Conservation (phyloP, 192 early-diverging fungal genomes). For the Rhizophagus clarus region DNA sequence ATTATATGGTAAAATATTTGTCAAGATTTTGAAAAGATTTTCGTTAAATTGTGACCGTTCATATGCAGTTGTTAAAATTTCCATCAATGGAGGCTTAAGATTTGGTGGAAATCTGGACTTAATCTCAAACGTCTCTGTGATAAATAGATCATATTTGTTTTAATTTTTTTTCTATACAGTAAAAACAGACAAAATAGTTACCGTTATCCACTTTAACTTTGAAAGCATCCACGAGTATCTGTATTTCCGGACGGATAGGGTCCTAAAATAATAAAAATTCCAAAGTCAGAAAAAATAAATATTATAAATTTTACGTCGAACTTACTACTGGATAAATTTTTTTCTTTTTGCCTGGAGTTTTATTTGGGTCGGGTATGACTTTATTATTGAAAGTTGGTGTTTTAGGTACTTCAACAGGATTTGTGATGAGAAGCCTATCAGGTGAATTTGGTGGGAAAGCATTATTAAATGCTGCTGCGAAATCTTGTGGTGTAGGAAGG, state of each 20-base stretch:
- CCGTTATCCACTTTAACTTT: constrained; percentile 6
- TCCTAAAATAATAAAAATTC: neutral
- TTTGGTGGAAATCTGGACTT: constrained; percentile 52
- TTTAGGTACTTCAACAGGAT: neutral
- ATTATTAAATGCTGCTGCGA: neutral
- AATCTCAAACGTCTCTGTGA: constrained; percentile 48
- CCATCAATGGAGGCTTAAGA: constrained; percentile 44
- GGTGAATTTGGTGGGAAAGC: neutral
- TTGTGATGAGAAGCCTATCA: neutral
- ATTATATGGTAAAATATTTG: constrained; percentile 54
- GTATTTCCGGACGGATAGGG: neutral
- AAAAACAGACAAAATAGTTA: neutral
- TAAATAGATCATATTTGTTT: neutral
- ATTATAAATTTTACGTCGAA: neutral
- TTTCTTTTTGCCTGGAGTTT: constrained; percentile 21
- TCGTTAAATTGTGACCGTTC: constrained; percentile 48
- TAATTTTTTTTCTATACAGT: no score
- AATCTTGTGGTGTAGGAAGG: neutral
- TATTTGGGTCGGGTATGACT: neutral
- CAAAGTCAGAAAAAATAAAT: neutral
- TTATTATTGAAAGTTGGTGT: neutral
- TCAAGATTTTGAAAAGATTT: constrained; percentile 45
- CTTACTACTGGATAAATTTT: constrained; percentile 19
- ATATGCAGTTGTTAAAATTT: constrained; percentile 30
- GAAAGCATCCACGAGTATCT: neutral